Base-by-base conservation (phyloP, 345 rosid genomes). In the Aegle marmelos region DNA sequence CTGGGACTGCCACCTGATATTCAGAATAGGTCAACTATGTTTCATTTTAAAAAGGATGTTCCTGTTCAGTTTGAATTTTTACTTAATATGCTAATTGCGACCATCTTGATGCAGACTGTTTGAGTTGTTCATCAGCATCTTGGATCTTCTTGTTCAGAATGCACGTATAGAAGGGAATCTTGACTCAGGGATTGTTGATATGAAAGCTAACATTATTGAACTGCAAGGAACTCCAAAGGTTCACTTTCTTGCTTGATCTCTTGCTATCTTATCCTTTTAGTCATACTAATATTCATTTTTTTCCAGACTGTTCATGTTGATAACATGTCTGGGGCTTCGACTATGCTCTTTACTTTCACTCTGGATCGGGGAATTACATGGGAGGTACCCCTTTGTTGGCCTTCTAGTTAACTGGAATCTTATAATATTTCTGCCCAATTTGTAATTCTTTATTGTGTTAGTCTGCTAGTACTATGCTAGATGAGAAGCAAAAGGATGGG, bases 1-100 rank as follows among this genome's bases (percentile, higher is more conserved):
- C 84, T 94, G 68, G 99, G 99, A 73, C 87, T 96, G 84, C 97
- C 99, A 70, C 97, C 99, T 69, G 98, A 94, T 64, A 93, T 96
- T 82, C 99, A 96, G 78, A 96, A 96, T 85, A 90, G 98, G 99
- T 93, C 30, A 17, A 72, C 76, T 57, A 37, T 57, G 56, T 84
- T 57, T 81, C 69, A 68, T 57, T 39, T 79, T 19, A 76, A 68
- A 64, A 72, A 24, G 75, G 39, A 61, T 63, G 63, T 68, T 72
- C 72, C 70, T 30, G 34, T 59, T 48, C 30, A 13, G 58, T 77
- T 64, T 33, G 34, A 36, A 37, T 63, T 73, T 22, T 34, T n/a
- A 41, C 70, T 84, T 78, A 74, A 48, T 77, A 68, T 58, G 33
- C 86, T 85, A 70, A 82, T 56, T 63, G 37, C 68, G 75, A 74